Evolutionary conservation across 2,329 filamentous ascomycete genomes (phyloP).

Genomic region (Hypomyces perniciosus): DNA sequence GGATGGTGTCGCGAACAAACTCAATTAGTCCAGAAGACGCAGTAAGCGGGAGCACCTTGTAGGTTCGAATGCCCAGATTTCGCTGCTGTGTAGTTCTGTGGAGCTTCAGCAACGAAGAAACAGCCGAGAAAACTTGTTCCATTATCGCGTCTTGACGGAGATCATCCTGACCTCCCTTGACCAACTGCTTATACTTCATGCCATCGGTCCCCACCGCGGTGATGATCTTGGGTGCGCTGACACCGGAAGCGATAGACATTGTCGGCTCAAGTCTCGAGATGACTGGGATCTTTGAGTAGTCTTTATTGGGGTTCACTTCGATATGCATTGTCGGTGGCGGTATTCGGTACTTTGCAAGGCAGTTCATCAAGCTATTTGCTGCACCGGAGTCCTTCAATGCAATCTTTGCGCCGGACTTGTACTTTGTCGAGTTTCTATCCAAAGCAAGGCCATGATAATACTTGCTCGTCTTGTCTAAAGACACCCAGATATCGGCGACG

Average conservation of each 20-base stretch:
- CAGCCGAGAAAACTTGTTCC: constrained; percentile 98
- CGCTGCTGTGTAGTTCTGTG: constrained; percentile 84
- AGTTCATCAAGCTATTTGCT: constrained; percentile 57
- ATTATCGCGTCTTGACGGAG: constrained; percentile 96
- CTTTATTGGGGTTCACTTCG: constrained; percentile 61
- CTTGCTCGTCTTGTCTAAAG: constrained; percentile 68
- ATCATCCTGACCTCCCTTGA: constrained; percentile 95
- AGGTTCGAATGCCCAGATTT: constrained; percentile 85
- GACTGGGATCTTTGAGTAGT: constrained; percentile 73
- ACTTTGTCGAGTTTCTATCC: constrained; percentile 56
- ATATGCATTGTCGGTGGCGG: constrained; percentile 89
- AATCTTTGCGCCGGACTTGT: constrained; percentile 63
- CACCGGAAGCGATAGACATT: constrained; percentile 81
- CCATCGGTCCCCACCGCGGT: constrained; percentile 76
- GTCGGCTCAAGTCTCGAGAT: constrained; percentile 65
- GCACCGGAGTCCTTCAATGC: constrained; percentile 56
- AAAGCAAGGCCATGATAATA: constrained; percentile 59
- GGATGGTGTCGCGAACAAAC: constrained; percentile 90
- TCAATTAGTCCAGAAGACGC: constrained; percentile 87
- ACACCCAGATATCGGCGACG: constrained; percentile 56
- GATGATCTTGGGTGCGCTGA: constrained; percentile 91
- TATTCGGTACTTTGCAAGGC: constrained; percentile 60
- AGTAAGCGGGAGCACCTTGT: constrained; percentile 91
- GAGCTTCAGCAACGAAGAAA: constrained; percentile 80
- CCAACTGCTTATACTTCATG: constrained; percentile 75